A percentile compares a stretch with the other conserved stretches of the same genome.
Conservation (phyloP, 2,329 filamentous ascomycete species). For the Nemania diffusa region DNA sequence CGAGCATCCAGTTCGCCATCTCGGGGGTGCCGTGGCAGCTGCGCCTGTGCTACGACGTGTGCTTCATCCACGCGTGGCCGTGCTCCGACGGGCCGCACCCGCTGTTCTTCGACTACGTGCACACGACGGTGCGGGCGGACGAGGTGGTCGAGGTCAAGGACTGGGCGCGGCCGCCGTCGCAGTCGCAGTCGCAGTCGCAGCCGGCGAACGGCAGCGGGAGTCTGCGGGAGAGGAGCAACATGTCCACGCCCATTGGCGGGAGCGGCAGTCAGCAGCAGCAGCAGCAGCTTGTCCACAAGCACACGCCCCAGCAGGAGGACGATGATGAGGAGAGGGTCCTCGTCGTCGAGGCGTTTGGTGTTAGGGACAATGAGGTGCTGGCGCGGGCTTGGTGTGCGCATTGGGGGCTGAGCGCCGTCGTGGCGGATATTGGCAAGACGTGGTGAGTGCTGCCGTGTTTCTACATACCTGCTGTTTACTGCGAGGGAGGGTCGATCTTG, state of each 20-base stretch:
- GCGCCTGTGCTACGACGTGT: constrained; percentile 70
- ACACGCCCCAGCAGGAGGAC: constrained; percentile 48
- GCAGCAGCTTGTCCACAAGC: constrained; percentile 18
- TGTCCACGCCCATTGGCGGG: constrained; percentile 41
- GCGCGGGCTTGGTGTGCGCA: constrained; percentile 81
- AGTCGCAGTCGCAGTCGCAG: background rate
- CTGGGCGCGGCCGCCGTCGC: constrained; percentile 60
- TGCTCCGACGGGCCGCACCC: constrained; percentile 73
- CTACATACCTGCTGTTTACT: background rate
- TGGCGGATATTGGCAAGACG: constrained; percentile 75
- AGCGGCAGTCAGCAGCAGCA: constrained; percentile 33
- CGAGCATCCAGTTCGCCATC: constrained; percentile 71
- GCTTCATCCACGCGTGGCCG: constrained; percentile 73
- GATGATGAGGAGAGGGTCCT: constrained; percentile 73
- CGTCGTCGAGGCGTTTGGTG: constrained; percentile 77
- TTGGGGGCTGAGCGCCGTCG: constrained; percentile 76
- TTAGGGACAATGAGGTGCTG: constrained; percentile 79
- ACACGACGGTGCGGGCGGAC: constrained; percentile 68
- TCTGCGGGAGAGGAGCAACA: constrained; percentile 37
- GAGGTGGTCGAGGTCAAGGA: constrained; percentile 72
- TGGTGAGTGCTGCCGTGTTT: constrained; percentile 60
- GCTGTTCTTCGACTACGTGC: constrained; percentile 77
- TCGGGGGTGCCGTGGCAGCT: constrained; percentile 72
- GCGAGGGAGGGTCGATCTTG: constrained; percentile 8
- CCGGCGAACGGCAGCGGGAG: constrained; percentile 33